Conservation (phyloP, 2,329 filamentous ascomycete genomes). For the Saccharata proteae region DNA sequence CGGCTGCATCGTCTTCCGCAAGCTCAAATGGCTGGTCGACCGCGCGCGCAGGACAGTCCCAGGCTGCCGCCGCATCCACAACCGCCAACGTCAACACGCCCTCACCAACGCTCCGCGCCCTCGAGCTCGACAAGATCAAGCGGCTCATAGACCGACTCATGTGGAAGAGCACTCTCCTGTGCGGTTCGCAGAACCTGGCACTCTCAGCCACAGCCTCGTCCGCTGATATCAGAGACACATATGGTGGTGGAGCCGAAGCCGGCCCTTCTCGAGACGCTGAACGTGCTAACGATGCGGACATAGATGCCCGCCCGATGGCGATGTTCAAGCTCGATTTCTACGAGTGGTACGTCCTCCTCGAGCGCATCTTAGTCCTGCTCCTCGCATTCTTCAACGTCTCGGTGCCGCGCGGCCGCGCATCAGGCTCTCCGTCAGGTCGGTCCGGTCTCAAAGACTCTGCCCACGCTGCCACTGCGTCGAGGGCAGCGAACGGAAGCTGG, state of each 20-base stretch:
- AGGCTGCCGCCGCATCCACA: not conserved
- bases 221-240: not conserved
- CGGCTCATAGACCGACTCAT: constrained; percentile 7
- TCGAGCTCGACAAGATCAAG: constrained; percentile 3
- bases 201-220: not conserved
- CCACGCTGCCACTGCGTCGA: constrained; percentile 9
- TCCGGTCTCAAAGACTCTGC: constrained; percentile 8
- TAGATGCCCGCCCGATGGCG: constrained; percentile 6
- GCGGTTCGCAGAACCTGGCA: constrained; percentile 3
- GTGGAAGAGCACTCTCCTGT: constrained; percentile 6
- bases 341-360: constrained; percentile 62
- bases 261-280: too few species aligned
- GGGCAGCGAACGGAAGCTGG: not conserved
- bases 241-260: too few species aligned
- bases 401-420: constrained; percentile 26
- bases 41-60: not conserved
- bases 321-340: constrained; percentile 73
- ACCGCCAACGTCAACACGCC: not conserved
- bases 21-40: not conserved
- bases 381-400: constrained; percentile 51
- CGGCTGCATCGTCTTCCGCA: too few species aligned
- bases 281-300: too few species aligned
- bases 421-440: constrained; percentile 17
- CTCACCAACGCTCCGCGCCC: not conserved
- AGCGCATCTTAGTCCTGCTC: constrained; percentile 56